Base-by-base conservation (phyloP, 1,139 yeast genomes). In the Kodamaea sp. region DNA sequence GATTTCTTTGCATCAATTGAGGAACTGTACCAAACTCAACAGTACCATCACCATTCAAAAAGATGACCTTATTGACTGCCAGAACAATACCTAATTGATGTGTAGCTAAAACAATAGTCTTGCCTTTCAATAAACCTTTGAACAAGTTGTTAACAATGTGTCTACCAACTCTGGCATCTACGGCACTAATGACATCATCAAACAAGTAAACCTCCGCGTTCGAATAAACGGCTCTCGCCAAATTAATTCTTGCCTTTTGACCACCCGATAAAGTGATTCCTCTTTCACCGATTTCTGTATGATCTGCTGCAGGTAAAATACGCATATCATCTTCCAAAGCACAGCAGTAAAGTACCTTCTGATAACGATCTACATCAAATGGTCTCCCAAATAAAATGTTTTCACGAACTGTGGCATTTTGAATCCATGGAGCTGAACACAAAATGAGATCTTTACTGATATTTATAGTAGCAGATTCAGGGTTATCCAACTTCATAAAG, bases 261-360 rank as follows among this genome's bases (percentile, higher is more conserved):
- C 73, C 73, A 29, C 73, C 73, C 33, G 70, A 64, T 37, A 67
- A 57, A 1, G 70, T 67, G 29, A 67, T 57, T 46, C 73, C 73
- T 46, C 72, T 57, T 53, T 67, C 73, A 40, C 73, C 73, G 38
- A 67, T 64, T 49, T 67, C 73, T 23, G 73, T 67, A 31, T 53
- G 42, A 46, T 67, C 73, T 33, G 62, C 61, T 24, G 68, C 66
- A 2, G 68, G 67, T 27, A 67, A 58, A 12, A 46, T 39, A 4
- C 46, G 47, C 42, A 67, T 50, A 51, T 67, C 75, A 23, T 67
- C 72, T 37, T 62, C 64, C 41, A 70, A 61, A 24, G 69, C 66
- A 56, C 75, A 70, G 5, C 73, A 70, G 39, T 52, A 44, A 7
- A 70, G 39, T 5, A 67, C 62, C 32, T 53, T 47, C 4, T 51